A percentile compares a stretch with the other conserved stretches of the same genome.
Evolutionary conservation across 805 yeast genomes (phyloP).

Genomic region (Candida adriatica): DNA sequence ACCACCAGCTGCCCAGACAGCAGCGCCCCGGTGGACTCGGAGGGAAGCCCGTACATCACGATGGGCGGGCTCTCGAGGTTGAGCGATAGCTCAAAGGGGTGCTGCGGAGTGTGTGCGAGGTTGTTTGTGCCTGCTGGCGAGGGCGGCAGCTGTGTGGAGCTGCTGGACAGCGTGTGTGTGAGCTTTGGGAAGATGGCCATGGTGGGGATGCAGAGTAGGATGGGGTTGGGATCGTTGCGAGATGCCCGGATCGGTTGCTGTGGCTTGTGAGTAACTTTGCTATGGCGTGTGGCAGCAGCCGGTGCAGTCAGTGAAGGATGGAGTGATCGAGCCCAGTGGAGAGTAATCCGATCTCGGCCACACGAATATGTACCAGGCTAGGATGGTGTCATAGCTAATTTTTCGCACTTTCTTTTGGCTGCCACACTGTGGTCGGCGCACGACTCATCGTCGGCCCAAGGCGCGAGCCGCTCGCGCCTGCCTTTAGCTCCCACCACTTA

Average conservation of each 20-base stretch:
- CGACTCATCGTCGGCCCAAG: too few relatives aligned
- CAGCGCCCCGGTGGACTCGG: constrained; percentile 79
- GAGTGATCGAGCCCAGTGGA: too few relatives aligned
- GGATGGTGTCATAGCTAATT: too few relatives aligned
- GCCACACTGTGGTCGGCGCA: too few relatives aligned
- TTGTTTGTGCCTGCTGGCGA: constrained; percentile 9
- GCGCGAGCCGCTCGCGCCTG: too few relatives aligned
- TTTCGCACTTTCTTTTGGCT: too few relatives aligned
- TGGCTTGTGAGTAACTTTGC: neutral
- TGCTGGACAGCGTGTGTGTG: constrained; percentile 15
- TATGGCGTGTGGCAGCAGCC: too few relatives aligned
- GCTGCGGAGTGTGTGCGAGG: constrained; percentile 18
- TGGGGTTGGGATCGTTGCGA: too few relatives aligned
- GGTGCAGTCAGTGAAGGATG: too few relatives aligned
- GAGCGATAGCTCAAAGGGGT: constrained; percentile 45
- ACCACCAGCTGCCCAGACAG: constrained; percentile 72
- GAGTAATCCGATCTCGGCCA: too few relatives aligned
- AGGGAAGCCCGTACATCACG: constrained; percentile 71
- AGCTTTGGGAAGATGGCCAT: constrained; percentile 22
- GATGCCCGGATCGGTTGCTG: neutral
- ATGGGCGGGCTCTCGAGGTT: constrained; percentile 88
- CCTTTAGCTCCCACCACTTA: too few relatives aligned
- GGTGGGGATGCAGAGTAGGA: neutral
- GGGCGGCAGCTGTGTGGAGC: constrained; percentile 4
- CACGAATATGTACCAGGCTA: too few relatives aligned